These are phyloP conservation scores for Aquilaria yunnanensis DNA, from an alignment of 345 rosid species.

Conservation along the genomic window DNA sequence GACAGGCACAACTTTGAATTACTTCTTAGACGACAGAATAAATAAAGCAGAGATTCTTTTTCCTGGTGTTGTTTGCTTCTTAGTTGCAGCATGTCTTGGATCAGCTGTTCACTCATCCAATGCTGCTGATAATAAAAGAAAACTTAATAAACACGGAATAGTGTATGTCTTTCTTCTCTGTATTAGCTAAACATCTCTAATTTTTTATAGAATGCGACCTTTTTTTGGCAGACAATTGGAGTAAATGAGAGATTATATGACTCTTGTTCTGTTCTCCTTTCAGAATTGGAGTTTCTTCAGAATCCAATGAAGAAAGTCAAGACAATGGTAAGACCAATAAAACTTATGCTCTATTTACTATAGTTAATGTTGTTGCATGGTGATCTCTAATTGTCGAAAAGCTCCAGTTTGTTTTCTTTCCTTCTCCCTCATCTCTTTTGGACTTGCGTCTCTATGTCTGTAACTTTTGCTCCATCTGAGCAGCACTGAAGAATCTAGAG, in stretches of 20 bases:
- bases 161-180: constrained; percentile 15
- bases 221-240: background rate
- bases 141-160: constrained; percentile 27
- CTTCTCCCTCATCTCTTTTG: background rate
- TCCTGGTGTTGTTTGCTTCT: constrained; percentile 77
- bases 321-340: constrained; percentile 16
- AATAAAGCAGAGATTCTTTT: constrained; percentile 74
- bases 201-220: constrained; percentile 3
- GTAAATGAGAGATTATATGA: background rate
- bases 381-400: background rate
- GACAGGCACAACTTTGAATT: constrained; percentile 70
- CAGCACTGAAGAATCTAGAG: constrained; percentile 26
- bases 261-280: background rate
- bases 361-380: too few species aligned
- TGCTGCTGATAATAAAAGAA: constrained; percentile 60
- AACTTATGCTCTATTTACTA: too few species aligned
- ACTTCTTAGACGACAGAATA: constrained; percentile 63
- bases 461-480: background rate
- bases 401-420: background rate
- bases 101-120: constrained; percentile 77
- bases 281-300: constrained; percentile 22
- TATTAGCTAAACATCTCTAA: background rate
- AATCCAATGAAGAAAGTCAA: constrained; percentile 8
- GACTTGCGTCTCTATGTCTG: background rate
- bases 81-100: constrained; percentile 76